Evolutionary conservation across 176 grass and related monocot genomes (phyloP).

Genomic region (Coix lacrymajobi): DNA sequence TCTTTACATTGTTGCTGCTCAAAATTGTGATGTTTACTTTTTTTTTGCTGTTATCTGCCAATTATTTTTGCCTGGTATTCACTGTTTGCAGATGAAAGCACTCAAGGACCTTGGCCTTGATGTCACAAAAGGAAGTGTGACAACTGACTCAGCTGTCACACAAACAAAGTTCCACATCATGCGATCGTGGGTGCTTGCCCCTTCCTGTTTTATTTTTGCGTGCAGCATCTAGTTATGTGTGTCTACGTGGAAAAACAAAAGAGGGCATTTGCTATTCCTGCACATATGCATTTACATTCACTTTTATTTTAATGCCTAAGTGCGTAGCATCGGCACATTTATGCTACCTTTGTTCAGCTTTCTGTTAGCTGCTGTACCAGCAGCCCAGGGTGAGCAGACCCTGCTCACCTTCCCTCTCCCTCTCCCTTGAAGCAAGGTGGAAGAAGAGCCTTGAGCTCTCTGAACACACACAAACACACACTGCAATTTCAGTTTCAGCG

Average conservation of each 20-base stretch:
- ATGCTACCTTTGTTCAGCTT: background rate
- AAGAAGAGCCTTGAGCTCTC: no score
- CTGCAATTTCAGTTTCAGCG: no score
- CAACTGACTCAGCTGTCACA: conserved; percentile 66
- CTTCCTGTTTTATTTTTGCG: conserved; percentile 33
- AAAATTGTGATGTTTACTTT: background rate
- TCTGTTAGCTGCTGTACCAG: no score
- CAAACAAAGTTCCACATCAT: conserved; percentile 91
- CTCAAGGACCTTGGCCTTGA: conserved; percentile 91
- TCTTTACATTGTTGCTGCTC: conserved; percentile 3
- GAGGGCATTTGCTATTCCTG: background rate
- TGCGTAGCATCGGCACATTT: conserved; percentile 1
- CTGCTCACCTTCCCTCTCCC: no score
- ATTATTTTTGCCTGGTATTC: conserved; percentile 40
- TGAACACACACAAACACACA: no score
- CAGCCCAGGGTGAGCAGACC: no score
- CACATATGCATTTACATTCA: background rate
- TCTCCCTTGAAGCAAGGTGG: no score
- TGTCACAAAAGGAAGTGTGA: conserved; percentile 85
- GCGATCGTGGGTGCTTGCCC: conserved; percentile 58
- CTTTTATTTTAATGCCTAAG: background rate
- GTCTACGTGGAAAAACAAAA: conserved; percentile 8
- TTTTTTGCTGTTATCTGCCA: conserved; percentile 13
- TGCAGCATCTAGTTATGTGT: conserved; percentile 2
- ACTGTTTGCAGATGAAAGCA: conserved; percentile 79